Percentiles rank a stretch among this genome's conserved stretches.
Evolutionary conservation across 2,329 filamentous ascomycete species (phyloP).

Genomic region (Pseudogymnoascus sp.): DNA sequence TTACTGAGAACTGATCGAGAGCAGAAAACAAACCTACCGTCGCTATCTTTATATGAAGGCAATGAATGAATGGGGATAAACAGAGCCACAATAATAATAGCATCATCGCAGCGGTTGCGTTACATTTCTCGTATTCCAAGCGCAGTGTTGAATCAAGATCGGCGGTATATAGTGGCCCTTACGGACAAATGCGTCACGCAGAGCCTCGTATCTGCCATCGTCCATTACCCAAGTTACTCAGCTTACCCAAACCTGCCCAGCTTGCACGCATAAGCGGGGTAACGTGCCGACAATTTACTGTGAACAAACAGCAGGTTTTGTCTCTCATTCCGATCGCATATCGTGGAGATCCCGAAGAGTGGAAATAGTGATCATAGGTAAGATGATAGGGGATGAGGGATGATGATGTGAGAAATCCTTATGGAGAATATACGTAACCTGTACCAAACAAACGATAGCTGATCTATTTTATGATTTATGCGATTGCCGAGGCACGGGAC

Average conservation of each 20-base stretch:
- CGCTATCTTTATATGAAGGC: background rate
- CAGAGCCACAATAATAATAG: conserved; percentile 7
- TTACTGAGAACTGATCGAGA: background rate
- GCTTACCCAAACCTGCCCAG: background rate
- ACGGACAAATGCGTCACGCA: background rate
- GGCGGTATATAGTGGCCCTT: background rate
- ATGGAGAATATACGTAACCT: background rate
- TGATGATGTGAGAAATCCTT: background rate
- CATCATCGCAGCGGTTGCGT: background rate
- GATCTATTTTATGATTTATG: background rate
- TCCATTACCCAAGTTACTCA: background rate
- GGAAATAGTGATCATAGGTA: background rate
- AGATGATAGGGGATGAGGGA: too few relatives aligned
- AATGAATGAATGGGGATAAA: background rate
- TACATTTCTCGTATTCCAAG: conserved; percentile 7
- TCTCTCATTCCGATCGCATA: background rate
- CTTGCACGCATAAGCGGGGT: background rate
- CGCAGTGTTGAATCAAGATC: background rate
- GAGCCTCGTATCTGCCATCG: conserved; percentile 1
- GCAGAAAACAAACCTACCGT: background rate
- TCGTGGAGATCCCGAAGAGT: background rate
- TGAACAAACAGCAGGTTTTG: background rate
- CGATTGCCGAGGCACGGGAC: background rate
- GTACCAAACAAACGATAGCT: background rate
- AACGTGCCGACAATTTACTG: background rate